These are phyloP conservation scores for Geotrichum carabidarum DNA, from an alignment of 1,139 yeast species.

Conservation along the genomic window DNA sequence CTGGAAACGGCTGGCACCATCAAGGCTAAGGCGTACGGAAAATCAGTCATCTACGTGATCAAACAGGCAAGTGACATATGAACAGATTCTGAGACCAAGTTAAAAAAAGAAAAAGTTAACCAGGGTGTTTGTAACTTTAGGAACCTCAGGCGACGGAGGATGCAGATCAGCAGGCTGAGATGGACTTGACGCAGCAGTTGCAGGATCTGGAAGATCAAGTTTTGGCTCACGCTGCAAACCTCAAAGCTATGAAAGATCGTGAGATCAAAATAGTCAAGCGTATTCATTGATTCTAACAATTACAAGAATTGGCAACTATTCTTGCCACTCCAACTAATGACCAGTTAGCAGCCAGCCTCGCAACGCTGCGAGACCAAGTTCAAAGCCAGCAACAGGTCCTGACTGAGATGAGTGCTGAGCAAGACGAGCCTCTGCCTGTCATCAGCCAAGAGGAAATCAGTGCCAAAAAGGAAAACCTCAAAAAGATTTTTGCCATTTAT, in stretches of 20 bases:
- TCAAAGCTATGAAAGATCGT: constrained; percentile 22
- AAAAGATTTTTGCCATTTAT: constrained; percentile 5
- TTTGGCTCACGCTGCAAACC: constrained; percentile 13
- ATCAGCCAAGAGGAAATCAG: background rate
- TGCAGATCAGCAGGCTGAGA: constrained; percentile 21
- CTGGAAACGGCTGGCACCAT: constrained; percentile 32
- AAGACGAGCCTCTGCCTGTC: constrained; percentile 1
- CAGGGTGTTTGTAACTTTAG: background rate
- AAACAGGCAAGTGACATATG: constrained; percentile 24
- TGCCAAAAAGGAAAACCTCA: constrained; percentile 2
- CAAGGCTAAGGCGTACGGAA: constrained; percentile 37
- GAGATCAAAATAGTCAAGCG: too few species aligned
- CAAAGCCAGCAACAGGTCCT: background rate
- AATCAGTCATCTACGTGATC: constrained; percentile 37
- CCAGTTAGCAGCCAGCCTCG: constrained; percentile 4
- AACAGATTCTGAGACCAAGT: too few species aligned
- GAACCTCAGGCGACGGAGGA: constrained; percentile 3
- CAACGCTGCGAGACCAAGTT: background rate
- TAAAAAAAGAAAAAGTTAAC: constrained; percentile 7
- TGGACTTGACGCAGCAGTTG: constrained; percentile 21
- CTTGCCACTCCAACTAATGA: constrained; percentile 19
- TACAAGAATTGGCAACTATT: constrained; percentile 10
- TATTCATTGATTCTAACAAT: background rate
- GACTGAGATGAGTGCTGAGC: background rate
- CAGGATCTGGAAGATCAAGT: constrained; percentile 21